Base-by-base conservation (phyloP, 192 early-diverging fungal genomes). In the Coemansia javaensis region DNA sequence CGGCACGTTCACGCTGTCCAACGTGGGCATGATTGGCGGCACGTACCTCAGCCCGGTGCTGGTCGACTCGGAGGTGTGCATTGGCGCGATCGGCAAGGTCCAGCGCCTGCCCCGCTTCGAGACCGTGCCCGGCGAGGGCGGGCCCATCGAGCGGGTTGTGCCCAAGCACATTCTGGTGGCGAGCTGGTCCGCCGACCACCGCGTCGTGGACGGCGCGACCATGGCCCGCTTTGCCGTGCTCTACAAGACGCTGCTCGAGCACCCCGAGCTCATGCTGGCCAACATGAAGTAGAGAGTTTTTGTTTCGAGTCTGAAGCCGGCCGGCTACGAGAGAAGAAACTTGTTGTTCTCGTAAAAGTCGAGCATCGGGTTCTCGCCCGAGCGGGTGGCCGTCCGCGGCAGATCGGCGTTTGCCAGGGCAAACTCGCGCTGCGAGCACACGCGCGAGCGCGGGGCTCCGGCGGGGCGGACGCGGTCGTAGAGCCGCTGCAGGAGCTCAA, bases 151-250 rank as follows among this genome's bases (percentile, higher is more conserved):
- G 59, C 62, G 65, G 3, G 79, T 98, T 21, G 86, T 90, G 1
- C 76, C 84, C 13, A 83, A 83, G 50, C 65, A 85, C 55, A 75
- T 95, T 7, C 61, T 93, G 47, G 79, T 81, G 18, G 75, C 92
- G 4, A 93, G 90, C 77, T 94, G 87, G 84, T 84, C 87, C 14
- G 95, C 95, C 8, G 95, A 98, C 73, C 95, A 98, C 71, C 81
- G 95, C 24, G 88, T 98, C 16, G 79, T 97, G 53, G 93, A 97
- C 63, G 96, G 96, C 20, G 96, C 91, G 10, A 94, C 93, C 9
- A 80, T 98, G 54, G 96, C 93, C 15, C 78, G 91, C 57, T 97
- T 97, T 76, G 90, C 85, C 13, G 66, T 78, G 35, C 55, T 77
- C 20, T 98, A 87, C 90, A 94, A 93, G 75, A 50, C 65, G 25